Base-by-base conservation (phyloP, 148 eudicot species). In the Dysphania ambrosioides region DNA sequence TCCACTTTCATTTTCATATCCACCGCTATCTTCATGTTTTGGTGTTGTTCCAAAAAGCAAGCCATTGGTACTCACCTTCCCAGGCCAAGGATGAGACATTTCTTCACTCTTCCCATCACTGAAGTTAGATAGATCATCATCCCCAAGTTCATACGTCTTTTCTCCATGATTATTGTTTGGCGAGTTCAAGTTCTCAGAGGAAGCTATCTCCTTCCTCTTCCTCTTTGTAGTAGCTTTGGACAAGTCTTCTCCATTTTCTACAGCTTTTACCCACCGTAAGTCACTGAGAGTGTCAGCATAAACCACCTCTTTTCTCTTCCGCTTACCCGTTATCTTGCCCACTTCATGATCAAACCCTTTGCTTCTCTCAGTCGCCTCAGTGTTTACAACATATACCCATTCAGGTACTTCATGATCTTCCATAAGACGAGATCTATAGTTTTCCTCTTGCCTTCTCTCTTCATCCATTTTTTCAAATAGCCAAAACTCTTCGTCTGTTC, bases 401-500 rank as follows among this genome's bases (percentile, higher is more conserved):
- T 95, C 99, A 0, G 97, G 99, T 34, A 95, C 97, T 82, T 95
- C 97, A 9, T 89, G 91, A 23, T 87, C 94, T 81, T 90, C 94
- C 89, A 95, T 92, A 82, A 95, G 97, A 51, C 99, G 93, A 64
- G 88, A 78, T 80, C 86, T 81, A 82, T 92, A 95, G 49, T 88
- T 86, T 80, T 95, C 99, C 32, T 84, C 82, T 60, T 74, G 88
- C 70, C 96, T 86, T 81, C 99, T 86, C 80, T 95, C 99, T 60
- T 90, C 94, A 26, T 95, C 97, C 99, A 95, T 95, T 80, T 86
- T 89, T 90, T 95, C 99, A 76, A 95, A 95, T 68, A 89, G 66
- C 97, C 96, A 92, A 83, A 80, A 95, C 82, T 95, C 99, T 78
- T 95, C 97, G 0, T 95, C 97, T n/a, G 94, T 68, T 74, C 99